Evolutionary conservation across 1,139 yeast species (phyloP).

Genomic region (Pichia sp.): DNA sequence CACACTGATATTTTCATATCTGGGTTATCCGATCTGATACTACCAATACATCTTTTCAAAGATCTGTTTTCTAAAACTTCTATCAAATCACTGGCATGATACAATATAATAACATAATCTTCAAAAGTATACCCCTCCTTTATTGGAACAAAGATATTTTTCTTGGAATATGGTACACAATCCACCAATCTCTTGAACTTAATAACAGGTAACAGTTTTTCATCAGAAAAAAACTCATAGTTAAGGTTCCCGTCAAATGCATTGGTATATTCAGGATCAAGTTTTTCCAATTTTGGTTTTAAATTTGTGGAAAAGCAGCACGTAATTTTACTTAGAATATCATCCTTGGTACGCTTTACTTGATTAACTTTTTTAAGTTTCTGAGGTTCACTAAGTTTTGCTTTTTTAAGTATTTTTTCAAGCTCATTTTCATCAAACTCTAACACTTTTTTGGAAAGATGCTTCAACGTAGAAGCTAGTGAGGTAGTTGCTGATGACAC

Average conservation of each 20-base stretch:
- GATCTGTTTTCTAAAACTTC: constrained; percentile 27
- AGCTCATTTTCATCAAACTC: constrained; percentile 12
- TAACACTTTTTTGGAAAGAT: too few species aligned
- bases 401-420: constrained; percentile 15
- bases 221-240: constrained; percentile 16
- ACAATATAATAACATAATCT: constrained; percentile 35
- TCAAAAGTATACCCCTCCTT: constrained; percentile 33
- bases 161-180: constrained; percentile 34
- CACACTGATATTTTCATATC: constrained; percentile 32
- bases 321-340: constrained; percentile 42
- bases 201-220: constrained; percentile 24
- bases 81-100: constrained; percentile 38
- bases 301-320: constrained; percentile 22
- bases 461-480: too few species aligned
- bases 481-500: too few species aligned
- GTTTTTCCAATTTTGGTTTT: background rate
- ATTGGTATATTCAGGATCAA: background rate
- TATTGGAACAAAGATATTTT: constrained; percentile 50
- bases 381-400: constrained; percentile 18
- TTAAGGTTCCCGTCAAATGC: constrained; percentile 18
- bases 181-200: constrained; percentile 26
- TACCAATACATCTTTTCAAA: constrained; percentile 17
- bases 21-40: constrained; percentile 20
- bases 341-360: constrained; percentile 39
- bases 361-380: constrained; percentile 44